phyloP scores from a whole-genome alignment of 2,329 filamentous ascomycete genomes.

The Penicillium sp. region DNA sequence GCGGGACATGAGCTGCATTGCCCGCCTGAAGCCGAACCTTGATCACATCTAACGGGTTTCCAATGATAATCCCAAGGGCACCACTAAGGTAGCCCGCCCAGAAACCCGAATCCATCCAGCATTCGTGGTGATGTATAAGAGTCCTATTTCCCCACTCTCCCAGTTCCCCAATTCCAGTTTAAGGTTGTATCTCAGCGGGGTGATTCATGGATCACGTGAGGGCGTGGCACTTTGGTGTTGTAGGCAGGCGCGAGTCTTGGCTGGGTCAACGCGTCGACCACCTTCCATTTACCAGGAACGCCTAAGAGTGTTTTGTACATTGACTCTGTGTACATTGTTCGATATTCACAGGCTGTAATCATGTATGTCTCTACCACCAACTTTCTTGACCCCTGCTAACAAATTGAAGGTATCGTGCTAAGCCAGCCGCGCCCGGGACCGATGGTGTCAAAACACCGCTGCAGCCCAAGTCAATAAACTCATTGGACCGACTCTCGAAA shows the following conservation, averaged over 20 bases:
- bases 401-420: constrained; percentile 41
- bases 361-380: constrained; percentile 2
- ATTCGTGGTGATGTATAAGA: neutral
- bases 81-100: constrained; percentile 92
- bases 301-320: neutral
- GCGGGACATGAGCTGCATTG: constrained; percentile 22
- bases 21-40: constrained; percentile 80
- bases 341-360: neutral
- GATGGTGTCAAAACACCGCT: constrained; percentile 46
- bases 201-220: constrained; percentile 27
- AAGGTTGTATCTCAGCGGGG: constrained; percentile 7
- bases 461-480: constrained; percentile 56
- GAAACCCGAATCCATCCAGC: constrained; percentile 65
- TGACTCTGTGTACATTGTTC: neutral
- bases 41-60: constrained; percentile 78
- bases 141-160: constrained; percentile 6
- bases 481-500: constrained; percentile 69
- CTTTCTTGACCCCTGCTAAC: constrained; percentile 3
- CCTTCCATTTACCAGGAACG: neutral
- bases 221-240: constrained; percentile 36
- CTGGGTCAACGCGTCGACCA: constrained; percentile 1
- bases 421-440: constrained; percentile 23
- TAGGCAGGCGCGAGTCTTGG: constrained; percentile 12
- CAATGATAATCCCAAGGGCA: constrained; percentile 79
- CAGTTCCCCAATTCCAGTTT: constrained; percentile 2